Base-by-base conservation (phyloP, 768 basidiomycete genomes). In the Naganishia vaughanmartiniae region DNA sequence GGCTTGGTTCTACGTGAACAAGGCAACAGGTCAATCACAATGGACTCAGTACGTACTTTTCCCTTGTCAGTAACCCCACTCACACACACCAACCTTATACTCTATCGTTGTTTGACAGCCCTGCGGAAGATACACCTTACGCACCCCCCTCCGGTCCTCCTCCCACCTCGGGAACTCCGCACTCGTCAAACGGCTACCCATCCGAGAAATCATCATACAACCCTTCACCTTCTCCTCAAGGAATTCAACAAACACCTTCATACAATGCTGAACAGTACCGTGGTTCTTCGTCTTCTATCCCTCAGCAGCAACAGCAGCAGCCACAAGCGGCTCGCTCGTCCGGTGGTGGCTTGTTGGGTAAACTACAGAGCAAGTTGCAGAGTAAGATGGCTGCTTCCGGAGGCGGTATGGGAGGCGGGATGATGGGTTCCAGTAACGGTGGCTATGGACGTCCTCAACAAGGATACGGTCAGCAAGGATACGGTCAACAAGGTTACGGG, bases 1-100 rank as follows among this genome's bases (percentile, higher is more conserved):
- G n/a, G 55, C 71, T 4, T 72, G 71, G 71, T 72, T 72, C 67
- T 72, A 72, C 63, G 71, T 72, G 26, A 68, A 72, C 54, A 72
- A 63, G 46, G 55, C 39, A 12, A 72, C 71, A 12, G 71, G 71
- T 12, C 67, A 72, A 31, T 69, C 67, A 3, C 67, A 63, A 28
- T 72, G 71, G 71, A 72, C 71, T 19, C 71, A 72, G 71, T 72
- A 53, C 19, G 66, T 66, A 2, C 42, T 24, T 4, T 34, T n/a
- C 33, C 39, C 45, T 39, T 31, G 5, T 55, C 10, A 2, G 4
- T 7, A 4, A n/a, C 21, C 7, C 24, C 4, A 1, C 21, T n/a
- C n/a, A n/a, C 7, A n/a, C 33, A 19, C 30, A n/a, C 31, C 11
- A 30, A 46, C 10, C 30, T 54, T 2, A n/a, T 15, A 42, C 15